Base-by-base conservation (phyloP, 441 rosid genomes). In the Eutrema salsugineum region DNA sequence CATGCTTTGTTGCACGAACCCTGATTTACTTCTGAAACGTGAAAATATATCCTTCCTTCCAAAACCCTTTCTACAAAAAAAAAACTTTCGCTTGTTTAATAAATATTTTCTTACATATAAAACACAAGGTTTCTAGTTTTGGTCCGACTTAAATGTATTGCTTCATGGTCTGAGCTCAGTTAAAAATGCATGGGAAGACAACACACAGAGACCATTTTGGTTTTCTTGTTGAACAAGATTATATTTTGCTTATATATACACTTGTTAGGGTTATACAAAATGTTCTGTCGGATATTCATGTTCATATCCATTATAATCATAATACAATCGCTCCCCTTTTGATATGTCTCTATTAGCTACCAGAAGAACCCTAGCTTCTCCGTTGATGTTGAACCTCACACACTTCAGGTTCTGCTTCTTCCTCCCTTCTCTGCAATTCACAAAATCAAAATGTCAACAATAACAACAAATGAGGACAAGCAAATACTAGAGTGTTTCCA, bases 201-300 rank as follows among this genome's bases (percentile, higher is more conserved):
- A 27, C n/a, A n/a, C 30, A 9, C 20, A 39, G 24, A 49, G 12
- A 50, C 7, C 4, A 4, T 19, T 71, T 32, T 10, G 32, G 38
- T 62, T 63, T 40, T 42, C 49, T 67, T 67, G 63, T 60, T 44
- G 17, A 10, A 43, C 51, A 61, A 38, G 33, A 14, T 15, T 14
- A 14, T 48, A 40, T n/a, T n/a, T n/a, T n/a, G n/a, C n/a, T n/a
- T n/a, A n/a, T n/a, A n/a, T 14, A 1, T 1, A 22, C 3, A 20
- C 0, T 54, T 17, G n/a, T 24, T 24, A 11, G 39, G 51, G 70
- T 76, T 79, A 94, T 68, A 90, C 91, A 83, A 91, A 90, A 78
- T 90, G 90, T 71, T 94, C 90, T 16, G 97, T 94, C 6, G 99
- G 96, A 78, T 94, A 94, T 75, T 88, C 91, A 66, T 90, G 88